Base-by-base conservation (phyloP, 352 stramenopile species). In the Nothophytophthora sp. region DNA sequence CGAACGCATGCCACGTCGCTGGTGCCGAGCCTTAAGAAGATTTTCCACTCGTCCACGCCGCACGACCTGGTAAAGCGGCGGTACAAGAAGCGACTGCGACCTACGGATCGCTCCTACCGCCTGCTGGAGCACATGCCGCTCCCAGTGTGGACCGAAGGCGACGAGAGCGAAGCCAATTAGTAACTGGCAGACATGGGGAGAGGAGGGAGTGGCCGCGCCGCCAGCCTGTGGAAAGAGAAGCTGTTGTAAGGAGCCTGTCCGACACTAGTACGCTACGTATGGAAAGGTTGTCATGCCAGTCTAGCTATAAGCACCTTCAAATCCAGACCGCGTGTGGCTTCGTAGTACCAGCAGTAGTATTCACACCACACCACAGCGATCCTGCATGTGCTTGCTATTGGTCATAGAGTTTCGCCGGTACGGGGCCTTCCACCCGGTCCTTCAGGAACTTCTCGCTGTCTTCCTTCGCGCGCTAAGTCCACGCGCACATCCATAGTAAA, bases 381-480 rank as follows among this genome's bases (percentile, higher is more conserved):
- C n/a, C n/a, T n/a, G n/a, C n/a, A n/a, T n/a, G n/a, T 22, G 19
- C 36, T 24, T 7, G 44, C 53, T 75, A 86, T 60, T 81, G 63
- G 55, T 84, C 78, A 50, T 86, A 83, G 29, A 89, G 41, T 55
- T 81, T 83, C 4, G 75, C 70, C 16, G 81, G 67, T 40, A 90
- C 70, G 2, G 82, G 82, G n/a, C 82, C 80, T 61, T 93, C 82
- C 29, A 87, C 77, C 42, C 86, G 84, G 65, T 93, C 78, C 50
- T 90, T 90, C 7, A 93, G 63, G 56, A 91, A 90, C 13, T 25
- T 52, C 57, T 93, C 82, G 54, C 82, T 93, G 63, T 88, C 81
- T 30, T 89, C 73, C 44, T 93, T 93, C 15, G 80, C 80, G 36
- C 78, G 69, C 82, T 93, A 35, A 37, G 48, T 10, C 35, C 7